Base-by-base conservation (phyloP, 345 rosid species). In the Salix purpurea region DNA sequence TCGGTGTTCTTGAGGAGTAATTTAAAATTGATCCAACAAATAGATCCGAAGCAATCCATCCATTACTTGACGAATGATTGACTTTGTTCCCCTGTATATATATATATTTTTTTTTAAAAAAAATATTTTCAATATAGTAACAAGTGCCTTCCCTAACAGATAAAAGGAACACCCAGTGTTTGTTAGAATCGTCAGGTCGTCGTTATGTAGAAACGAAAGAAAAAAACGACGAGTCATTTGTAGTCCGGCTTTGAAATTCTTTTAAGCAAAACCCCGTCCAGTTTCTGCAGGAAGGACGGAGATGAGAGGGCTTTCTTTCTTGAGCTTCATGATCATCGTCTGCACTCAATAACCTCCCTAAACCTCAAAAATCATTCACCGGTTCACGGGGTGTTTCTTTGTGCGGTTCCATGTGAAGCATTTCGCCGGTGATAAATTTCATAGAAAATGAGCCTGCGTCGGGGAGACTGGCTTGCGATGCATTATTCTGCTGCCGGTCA, bases 311-410 rank as follows among this genome's bases (percentile, higher is more conserved):
- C 72, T 87, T 83, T 79, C 72, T 87, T 83, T 79, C 94, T 67
- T 66, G 81, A 18, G 85, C 88, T 82, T 76, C 85, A 10, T 87
- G 89, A 86, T 83, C 86, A 71, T 79, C 79, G 70, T 76, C 82
- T 82, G 68, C 86, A 34, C 50, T 80, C 61, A 44, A 30, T 37
- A 65, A 54, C 73, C 70, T 74, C 24, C 40, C 76, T 40, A 65
- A 16, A 12, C 39, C 50, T 30, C 70, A 50, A 30, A 62, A 77
- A 36, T 48, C 81, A 13, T 56, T 71, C 32, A n/a, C 89, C 93
- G 84, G 82, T 95, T 83, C 96, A 90, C 24, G 97, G 97, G 70
- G 75, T 84, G n/a, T 95, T 95, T 75, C 87, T 88, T 21, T 83
- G 84, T 32, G 70, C 84, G 75, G 77, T 79, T 7, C 85, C 91